Conservation (phyloP, 2,329 filamentous ascomycete species). For the Peltaster fructicola region DNA sequence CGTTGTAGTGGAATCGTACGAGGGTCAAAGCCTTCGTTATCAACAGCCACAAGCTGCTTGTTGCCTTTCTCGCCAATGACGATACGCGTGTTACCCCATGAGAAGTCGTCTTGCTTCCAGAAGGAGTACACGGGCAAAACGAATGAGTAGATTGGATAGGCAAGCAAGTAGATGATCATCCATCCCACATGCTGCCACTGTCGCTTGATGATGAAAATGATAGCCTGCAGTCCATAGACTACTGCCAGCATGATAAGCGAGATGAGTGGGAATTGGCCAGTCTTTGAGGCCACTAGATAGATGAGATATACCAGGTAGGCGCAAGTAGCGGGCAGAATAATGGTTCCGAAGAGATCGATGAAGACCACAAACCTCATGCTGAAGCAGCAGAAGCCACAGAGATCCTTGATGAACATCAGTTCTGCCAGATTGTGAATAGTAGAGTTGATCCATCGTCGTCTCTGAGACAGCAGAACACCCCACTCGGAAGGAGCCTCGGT, state of each 20-base stretch:
- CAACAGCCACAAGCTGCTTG: constrained; percentile 75
- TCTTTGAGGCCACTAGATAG: constrained; percentile 51
- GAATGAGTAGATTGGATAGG: constrained; percentile 86
- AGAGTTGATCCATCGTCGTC: constrained; percentile 98
- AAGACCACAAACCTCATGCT: constrained; percentile 95
- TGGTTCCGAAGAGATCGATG: constrained; percentile 79
- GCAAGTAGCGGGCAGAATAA: constrained; percentile 79
- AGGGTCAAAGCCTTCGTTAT: constrained; percentile 75
- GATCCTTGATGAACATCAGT: constrained; percentile 73
- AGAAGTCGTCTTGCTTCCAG: constrained; percentile 99
- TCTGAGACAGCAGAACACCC: constrained; percentile 88
- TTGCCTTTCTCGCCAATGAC: constrained; percentile 86
- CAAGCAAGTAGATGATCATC: constrained; percentile 98
- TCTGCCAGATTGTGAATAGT: constrained; percentile 94
- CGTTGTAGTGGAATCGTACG: constrained; percentile 82
- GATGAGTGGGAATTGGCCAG: constrained; percentile 65
- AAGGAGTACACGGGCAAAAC: constrained; percentile 89
- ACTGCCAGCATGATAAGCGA: constrained; percentile 78
- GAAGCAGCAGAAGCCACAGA: constrained; percentile 98
- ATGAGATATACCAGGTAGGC: constrained; percentile 78
- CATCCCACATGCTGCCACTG: constrained; percentile 98
- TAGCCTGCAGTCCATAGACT: constrained; percentile 85
- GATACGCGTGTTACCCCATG: constrained; percentile 95
- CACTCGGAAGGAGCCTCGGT: constrained; percentile 90
- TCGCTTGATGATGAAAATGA: constrained; percentile 91